phyloP scores from a whole-genome alignment of 371 early-diverging fungal species.

The Amoeboradix gromovi region DNA sequence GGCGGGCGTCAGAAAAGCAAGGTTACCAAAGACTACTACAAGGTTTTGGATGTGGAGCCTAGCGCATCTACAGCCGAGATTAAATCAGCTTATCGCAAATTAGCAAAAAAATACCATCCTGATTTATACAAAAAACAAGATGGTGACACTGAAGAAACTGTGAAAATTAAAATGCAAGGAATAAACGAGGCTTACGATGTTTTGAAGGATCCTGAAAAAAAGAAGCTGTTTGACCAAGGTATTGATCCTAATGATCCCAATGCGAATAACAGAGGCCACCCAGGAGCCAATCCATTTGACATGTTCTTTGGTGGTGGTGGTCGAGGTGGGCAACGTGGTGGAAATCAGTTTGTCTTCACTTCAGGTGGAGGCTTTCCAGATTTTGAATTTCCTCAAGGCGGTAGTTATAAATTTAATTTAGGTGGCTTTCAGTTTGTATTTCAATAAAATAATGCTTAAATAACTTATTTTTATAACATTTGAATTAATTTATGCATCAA shows the following conservation, averaged over 20 bases:
- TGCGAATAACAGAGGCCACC: not conserved
- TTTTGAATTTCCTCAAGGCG: constrained; percentile 11
- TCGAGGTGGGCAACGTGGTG: constrained; percentile 12
- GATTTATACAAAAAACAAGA: constrained; percentile 35
- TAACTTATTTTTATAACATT: not conserved
- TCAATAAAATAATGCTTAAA: not conserved
- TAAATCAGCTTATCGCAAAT: constrained; percentile 7
- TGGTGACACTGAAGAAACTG: constrained; percentile 44
- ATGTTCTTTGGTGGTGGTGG: not conserved
- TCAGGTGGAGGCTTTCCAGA: constrained; percentile 20
- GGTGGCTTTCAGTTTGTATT: constrained; percentile 15
- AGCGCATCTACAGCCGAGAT: constrained; percentile 4
- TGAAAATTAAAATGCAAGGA: constrained; percentile 60
- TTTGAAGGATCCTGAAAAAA: constrained; percentile 36
- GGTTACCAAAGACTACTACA: constrained; percentile 4
- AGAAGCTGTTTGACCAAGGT: constrained; percentile 54
- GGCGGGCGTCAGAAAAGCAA: not conserved
- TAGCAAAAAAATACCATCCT: constrained; percentile 11
- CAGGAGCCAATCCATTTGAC: not conserved
- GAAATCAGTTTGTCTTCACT: constrained; percentile 10
- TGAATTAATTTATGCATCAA: too few relatives aligned
- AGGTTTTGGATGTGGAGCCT: constrained; percentile 7
- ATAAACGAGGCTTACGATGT: constrained; percentile 79
- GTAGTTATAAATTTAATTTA: constrained; percentile 16
- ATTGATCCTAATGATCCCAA: constrained; percentile 68